phyloP scores from a whole-genome alignment of 1,139 yeast species.

The Kurtzmaniella natalensis region DNA sequence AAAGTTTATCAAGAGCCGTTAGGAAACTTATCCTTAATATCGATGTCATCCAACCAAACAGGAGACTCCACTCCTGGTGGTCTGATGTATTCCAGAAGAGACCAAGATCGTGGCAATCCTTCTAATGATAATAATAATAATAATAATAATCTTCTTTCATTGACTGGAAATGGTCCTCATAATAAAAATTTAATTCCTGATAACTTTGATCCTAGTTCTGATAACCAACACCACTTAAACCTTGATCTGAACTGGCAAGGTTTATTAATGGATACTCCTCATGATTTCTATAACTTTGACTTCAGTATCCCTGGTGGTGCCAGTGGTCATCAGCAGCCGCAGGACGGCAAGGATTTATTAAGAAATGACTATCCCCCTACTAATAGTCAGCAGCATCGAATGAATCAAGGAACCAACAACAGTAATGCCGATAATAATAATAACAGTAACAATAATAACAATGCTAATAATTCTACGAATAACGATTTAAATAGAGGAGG shows the following conservation, averaged over 20 bases:
- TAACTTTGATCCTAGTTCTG: too few relatives aligned
- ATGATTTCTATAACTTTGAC: slow-evolving; percentile 20
- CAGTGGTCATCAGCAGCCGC: not conserved
- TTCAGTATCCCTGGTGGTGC: not conserved
- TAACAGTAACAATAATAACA: slow-evolving; percentile 6
- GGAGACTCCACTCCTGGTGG: too few relatives aligned
- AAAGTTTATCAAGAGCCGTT: too few relatives aligned
- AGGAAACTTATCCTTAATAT: too few relatives aligned
- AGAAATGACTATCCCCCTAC: not conserved
- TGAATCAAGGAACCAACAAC: slow-evolving; percentile 6
- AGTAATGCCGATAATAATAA: slow-evolving; percentile 5
- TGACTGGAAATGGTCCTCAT: too few relatives aligned
- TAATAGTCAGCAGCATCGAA: slow-evolving; percentile 3
- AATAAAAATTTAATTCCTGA: too few relatives aligned
- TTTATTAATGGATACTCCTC: slow-evolving; percentile 32
- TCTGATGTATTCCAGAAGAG: too few relatives aligned
- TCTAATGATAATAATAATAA: too few relatives aligned
- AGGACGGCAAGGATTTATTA: slow-evolving; percentile 2
- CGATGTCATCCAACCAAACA: too few relatives aligned
- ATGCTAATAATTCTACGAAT: not conserved
- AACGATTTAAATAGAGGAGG: not conserved
- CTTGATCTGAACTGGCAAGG: slow-evolving; percentile 43
- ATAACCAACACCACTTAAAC: too few relatives aligned
- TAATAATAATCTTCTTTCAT: too few relatives aligned
- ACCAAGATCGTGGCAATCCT: too few relatives aligned